These are phyloP conservation scores for Cicer bijugum DNA, from an alignment of 306 rosid species.

Conservation along the genomic window DNA sequence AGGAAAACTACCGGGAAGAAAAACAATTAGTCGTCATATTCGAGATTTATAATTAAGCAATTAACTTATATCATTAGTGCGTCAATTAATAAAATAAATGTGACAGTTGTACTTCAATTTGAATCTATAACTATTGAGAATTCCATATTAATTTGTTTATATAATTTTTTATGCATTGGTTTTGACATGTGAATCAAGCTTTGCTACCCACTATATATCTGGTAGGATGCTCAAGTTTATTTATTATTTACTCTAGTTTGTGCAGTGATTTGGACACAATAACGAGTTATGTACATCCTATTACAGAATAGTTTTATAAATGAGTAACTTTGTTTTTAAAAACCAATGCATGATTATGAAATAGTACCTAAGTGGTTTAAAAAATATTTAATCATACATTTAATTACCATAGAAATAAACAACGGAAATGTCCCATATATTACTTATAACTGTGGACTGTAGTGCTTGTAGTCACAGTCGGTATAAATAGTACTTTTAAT, in stretches of 20 bases:
- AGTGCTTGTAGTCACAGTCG: constrained; percentile 16
- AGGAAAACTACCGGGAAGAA: too few species aligned
- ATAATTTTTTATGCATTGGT: background rate
- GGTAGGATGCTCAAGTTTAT: background rate
- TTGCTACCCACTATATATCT: constrained; percentile 4
- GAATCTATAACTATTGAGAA: too few species aligned
- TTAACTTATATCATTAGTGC: too few species aligned
- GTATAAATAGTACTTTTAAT: constrained; percentile 6
- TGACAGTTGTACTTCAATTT: too few species aligned
- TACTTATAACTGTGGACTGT: background rate
- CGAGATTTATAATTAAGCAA: too few species aligned
- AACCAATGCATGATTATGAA: constrained; percentile 22
- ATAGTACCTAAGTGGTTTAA: too few species aligned
- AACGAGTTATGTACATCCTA: background rate
- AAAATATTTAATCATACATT: too few species aligned
- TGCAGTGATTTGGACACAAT: background rate
- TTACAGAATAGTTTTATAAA: background rate
- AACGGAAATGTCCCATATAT: constrained; percentile 31
- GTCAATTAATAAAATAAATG: too few species aligned
- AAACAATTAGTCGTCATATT: too few species aligned
- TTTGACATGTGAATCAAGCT: background rate
- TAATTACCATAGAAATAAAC: constrained; percentile 8
- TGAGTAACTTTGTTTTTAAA: constrained; percentile 8
- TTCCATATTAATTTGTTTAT: too few species aligned
- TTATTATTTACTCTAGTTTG: background rate